Conservation (phyloP, 768 basidiomycete species). For the Infundibulicybe gibba region DNA sequence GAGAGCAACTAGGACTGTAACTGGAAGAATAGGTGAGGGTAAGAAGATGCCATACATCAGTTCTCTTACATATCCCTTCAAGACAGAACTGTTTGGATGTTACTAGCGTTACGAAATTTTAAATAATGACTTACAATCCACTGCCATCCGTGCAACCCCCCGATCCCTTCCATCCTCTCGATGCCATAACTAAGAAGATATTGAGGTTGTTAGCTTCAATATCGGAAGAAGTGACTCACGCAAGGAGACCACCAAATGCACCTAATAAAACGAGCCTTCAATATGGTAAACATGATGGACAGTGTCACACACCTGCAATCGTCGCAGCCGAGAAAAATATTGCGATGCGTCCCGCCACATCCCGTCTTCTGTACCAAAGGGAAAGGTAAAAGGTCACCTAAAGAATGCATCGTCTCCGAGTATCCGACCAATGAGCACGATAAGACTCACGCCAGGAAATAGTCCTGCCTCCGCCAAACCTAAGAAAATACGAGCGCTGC, state of each 20-base stretch:
- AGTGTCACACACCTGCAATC: slow-evolving; percentile 33
- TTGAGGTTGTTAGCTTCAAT: slow-evolving; percentile 9
- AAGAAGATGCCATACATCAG: background rate
- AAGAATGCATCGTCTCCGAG: background rate
- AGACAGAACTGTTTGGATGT: slow-evolving; percentile 32
- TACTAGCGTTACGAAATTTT: background rate
- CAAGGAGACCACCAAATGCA: slow-evolving; percentile 46
- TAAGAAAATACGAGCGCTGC: slow-evolving; percentile 33
- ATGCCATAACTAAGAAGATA: slow-evolving; percentile 37
- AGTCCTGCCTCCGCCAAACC: slow-evolving; percentile 36
- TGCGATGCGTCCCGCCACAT: slow-evolving; percentile 55
- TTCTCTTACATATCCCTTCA: slow-evolving; percentile 30
- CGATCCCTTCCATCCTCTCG: slow-evolving; percentile 38
- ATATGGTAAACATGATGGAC: background rate
- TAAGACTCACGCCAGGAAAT: slow-evolving; percentile 29
- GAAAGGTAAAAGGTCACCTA: slow-evolving; percentile 45
- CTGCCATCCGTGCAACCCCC: slow-evolving; percentile 39
- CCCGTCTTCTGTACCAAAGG: slow-evolving; percentile 57
- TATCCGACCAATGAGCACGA: background rate
- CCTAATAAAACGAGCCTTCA: slow-evolving; percentile 21
- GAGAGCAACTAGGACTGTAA: slow-evolving; percentile 36
- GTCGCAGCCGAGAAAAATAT: slow-evolving; percentile 66
- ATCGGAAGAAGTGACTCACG: slow-evolving; percentile 23
- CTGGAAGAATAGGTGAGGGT: background rate
- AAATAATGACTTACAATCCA: slow-evolving; percentile 36